phyloP scores from a whole-genome alignment of 1,284 basidiomycete genomes.

The Puccinia polysora region DNA sequence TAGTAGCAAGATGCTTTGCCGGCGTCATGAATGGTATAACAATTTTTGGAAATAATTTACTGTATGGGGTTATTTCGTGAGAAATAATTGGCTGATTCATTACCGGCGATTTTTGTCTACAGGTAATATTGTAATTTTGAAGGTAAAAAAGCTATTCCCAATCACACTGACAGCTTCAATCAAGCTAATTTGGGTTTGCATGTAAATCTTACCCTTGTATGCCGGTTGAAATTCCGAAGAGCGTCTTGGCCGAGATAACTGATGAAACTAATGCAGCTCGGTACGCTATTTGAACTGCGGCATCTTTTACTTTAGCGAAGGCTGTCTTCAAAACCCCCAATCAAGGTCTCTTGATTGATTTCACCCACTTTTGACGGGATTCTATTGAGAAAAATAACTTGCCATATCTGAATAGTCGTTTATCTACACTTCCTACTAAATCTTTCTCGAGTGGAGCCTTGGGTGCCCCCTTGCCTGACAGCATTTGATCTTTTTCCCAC shows the following conservation, averaged over 20 bases:
- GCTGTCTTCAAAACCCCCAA: no score
- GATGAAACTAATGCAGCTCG: constrained; percentile 20
- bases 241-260: constrained; percentile 12
- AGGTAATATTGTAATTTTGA: constrained; percentile 22
- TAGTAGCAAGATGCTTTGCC: constrained; percentile 7
- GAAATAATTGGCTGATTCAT: neutral
- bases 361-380: neutral
- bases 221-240: neutral
- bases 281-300: neutral
- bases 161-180: neutral
- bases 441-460: no score
- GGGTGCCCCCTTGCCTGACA: no score
- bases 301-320: no score
- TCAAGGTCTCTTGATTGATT: neutral
- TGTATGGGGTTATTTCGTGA: neutral
- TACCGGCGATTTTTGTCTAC: no score
- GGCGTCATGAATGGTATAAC: constrained; percentile 17
- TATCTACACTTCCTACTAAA: neutral
- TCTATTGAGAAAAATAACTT: neutral
- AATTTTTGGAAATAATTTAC: neutral
- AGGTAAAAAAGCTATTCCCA: neutral
- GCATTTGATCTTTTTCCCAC: no score
- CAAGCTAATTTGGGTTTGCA: neutral
- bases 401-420: neutral
- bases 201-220: neutral